Evolutionary conservation across 331 rosid species (phyloP), one percentile per base, ranked within the genome.

Genomic region (Telfairia occidentalis): DNA sequence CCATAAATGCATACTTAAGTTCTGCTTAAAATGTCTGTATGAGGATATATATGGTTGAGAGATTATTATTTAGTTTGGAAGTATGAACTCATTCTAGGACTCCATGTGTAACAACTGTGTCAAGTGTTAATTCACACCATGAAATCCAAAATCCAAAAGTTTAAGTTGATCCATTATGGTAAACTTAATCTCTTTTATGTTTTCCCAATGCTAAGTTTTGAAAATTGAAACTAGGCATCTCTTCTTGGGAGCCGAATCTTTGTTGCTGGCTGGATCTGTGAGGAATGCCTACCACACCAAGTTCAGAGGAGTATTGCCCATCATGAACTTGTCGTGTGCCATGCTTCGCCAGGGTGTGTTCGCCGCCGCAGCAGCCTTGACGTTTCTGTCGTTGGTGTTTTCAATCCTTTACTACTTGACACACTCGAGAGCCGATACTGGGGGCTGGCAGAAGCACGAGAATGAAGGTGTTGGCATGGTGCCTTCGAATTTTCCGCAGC

Each of bases 251-350:
- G 97, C 97, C 4, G 97, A 91, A 85, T 91, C 93, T 0, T 90
- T 96, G 67, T 86, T 94, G 49, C 77, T 94, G 80, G 98, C 97
- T 16, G 98, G 98, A 73, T 91, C 98, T 9, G 93, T 97, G 1
- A 86, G 81, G 92, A 94, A 94, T 50, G 97, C 98, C 9, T 94
- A 94, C 78, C 98, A 94, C 87, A 94, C 98, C 2, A 91, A 87
- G 75, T 88, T 83, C 83, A 40, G 86, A 35, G 87, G 81, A n/a
- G 0, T 1, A 9, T 91, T 87, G 53, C 37, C 5, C 0, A 2
- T 12, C 1, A 66, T 87, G 0, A 64, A 89, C 78, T 66, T 91
- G 61, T 87, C 97, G 1, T 94, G 98, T 49, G 76, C 96, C 75
- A 89, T 90, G 37, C 92, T 94, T 30, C 96, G 96, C 60, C 89